Percentiles rank a stretch among this genome's conserved stretches.
Evolutionary conservation across 768 basidiomycete species (phyloP).

Genomic region (Suillus decipiens): DNA sequence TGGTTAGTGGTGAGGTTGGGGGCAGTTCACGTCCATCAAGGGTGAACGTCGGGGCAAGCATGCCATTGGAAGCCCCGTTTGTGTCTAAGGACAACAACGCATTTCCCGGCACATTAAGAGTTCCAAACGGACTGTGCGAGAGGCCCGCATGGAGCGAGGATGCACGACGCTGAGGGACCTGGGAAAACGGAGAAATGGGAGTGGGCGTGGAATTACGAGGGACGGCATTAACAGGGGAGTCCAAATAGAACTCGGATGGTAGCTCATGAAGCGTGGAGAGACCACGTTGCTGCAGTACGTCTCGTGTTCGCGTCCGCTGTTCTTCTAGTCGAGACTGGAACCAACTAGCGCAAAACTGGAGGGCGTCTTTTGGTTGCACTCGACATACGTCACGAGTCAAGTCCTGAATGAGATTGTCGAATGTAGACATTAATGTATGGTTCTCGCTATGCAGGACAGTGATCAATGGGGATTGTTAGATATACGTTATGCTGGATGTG

Average conservation of each 20-base stretch:
- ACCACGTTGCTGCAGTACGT: constrained; percentile 57
- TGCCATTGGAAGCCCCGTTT: constrained; percentile 25
- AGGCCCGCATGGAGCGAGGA: constrained; percentile 53
- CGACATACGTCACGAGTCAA: constrained; percentile 84
- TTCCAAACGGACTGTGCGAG: constrained; percentile 73
- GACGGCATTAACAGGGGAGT: constrained; percentile 43
- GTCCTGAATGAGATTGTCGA: constrained; percentile 80
- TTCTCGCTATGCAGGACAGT: constrained; percentile 11
- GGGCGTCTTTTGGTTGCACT: constrained; percentile 85
- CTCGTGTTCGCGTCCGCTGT: constrained; percentile 74
- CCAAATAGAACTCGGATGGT: constrained; percentile 60
- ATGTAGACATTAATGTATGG: constrained; percentile 60
- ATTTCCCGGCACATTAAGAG: constrained; percentile 80
- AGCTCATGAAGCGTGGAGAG: constrained; percentile 51
- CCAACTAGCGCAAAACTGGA: constrained; percentile 95
- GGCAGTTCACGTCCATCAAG: constrained; percentile 60
- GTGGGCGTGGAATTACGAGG: constrained; percentile 37
- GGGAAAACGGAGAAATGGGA: constrained; percentile 59
- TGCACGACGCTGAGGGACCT: constrained; percentile 49
- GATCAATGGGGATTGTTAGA: constrained; percentile 9
- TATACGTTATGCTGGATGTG: neutral
- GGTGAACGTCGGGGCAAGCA: constrained; percentile 56
- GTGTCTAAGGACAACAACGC: constrained; percentile 61
- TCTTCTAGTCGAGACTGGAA: constrained; percentile 88
- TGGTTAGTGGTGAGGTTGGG: constrained; percentile 61